Evolutionary conservation across 805 yeast species (phyloP), one percentile per base, ranked within the genome.

Genomic region (Kluyveromyces siamensis): DNA sequence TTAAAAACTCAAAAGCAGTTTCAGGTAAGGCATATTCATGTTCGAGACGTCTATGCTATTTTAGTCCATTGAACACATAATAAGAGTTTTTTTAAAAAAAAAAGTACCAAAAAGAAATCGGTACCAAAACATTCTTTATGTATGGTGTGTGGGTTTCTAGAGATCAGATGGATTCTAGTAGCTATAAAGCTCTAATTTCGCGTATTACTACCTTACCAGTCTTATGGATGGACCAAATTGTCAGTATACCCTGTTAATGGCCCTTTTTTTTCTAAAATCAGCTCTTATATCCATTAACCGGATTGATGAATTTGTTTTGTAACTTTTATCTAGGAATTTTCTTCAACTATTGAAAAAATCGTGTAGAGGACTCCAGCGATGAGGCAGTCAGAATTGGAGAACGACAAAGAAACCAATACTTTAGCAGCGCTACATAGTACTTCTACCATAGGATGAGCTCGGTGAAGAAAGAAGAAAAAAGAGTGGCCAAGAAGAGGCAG

Each of bases 381-480:
- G 25, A 30, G 35, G 35, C 35, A 5, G 3, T 11, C 14, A 30
- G 35, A 7, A 30, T 4, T 2, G 14, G 35, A 21, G 6, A 21
- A 21, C 6, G 25, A 21, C 25, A 21, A 21, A 21, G 25, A 21
- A 6, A 6, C 3, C 25, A 21, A 21, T 6, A 3, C 6, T 21
- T 3, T 6, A 21, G 6, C 25, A 4, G 25, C 6, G 6, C 3
- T 21, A 3, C 25, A 6, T n/a, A 21, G 25, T 3, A 6, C 25
- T 6, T 21, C 6, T 6, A 21, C 6, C 6, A 30, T 30, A 19
- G 37, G 7, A 50, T 50, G 53, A 48, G 40, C 40, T 77, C 83
- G 0, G 48, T 81, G 13, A 79, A 75, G 52, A 74, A 72, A 19
- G 50, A 72, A 1, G 84, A 80, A 45, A 67, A 68, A 52, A 74